These are phyloP conservation scores for Aphanomyces cochlioides DNA, from an alignment of 352 stramenopile genomes.

Conservation along the genomic window DNA sequence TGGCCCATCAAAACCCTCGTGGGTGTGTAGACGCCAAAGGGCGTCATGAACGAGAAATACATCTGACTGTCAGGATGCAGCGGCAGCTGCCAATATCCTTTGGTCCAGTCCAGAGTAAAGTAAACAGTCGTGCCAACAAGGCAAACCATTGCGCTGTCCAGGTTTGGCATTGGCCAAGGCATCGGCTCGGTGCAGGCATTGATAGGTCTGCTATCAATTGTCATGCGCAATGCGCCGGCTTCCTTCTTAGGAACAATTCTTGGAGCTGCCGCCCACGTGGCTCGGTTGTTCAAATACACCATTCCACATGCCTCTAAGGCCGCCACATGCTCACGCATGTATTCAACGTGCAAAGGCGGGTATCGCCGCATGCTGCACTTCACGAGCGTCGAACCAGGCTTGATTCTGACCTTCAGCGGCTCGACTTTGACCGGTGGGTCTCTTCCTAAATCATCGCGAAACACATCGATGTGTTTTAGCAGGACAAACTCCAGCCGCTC, in stretches of 20 bases:
- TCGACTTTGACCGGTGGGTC: conserved; percentile 23
- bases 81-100: conserved; percentile 30
- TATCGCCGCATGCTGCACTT: no score
- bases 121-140: neutral
- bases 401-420: conserved; percentile 25
- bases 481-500: neutral
- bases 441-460: conserved; percentile 9
- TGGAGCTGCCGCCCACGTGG: no score
- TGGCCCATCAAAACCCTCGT: conserved; percentile 33
- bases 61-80: conserved; percentile 23
- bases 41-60: conserved; percentile 33
- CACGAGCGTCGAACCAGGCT: conserved; percentile 1
- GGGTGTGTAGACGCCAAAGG: conserved; percentile 27
- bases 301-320: no score
- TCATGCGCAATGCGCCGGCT: conserved; percentile 20
- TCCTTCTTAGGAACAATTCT: conserved; percentile 25
- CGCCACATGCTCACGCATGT: no score
- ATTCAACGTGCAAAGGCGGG: no score
- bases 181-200: conserved; percentile 33
- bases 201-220: conserved; percentile 31
- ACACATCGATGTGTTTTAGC: conserved; percentile 18
- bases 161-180: conserved; percentile 30
- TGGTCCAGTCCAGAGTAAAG: conserved; percentile 27
- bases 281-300: no score
- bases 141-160: conserved; percentile 16